Conservation (phyloP, 768 basidiomycete genomes). For the Pulveroboletus sp. region DNA sequence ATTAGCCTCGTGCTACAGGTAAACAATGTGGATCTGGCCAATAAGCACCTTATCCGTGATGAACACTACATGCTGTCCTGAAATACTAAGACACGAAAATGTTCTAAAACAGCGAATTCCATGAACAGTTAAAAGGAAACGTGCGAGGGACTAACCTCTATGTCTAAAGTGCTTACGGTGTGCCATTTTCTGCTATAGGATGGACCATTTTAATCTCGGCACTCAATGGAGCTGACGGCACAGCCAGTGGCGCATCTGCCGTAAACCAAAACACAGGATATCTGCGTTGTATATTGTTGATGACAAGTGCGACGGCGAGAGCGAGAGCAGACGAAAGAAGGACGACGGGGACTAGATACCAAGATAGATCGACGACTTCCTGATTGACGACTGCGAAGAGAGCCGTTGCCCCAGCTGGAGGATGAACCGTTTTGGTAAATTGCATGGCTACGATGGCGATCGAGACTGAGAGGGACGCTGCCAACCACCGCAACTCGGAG, state of each 20-base stretch:
- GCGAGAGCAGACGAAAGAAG: conserved; percentile 46
- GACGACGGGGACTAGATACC: conserved; percentile 54
- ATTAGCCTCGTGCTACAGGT: conserved; percentile 12
- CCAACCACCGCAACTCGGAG: conserved; percentile 44
- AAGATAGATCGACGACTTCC: conserved; percentile 42
- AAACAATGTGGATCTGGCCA: conserved; percentile 1
- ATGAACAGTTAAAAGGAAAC: conserved; percentile 4
- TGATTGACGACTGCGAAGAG: conserved; percentile 44
- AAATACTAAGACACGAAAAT: neutral
- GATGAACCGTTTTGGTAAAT: conserved; percentile 50
- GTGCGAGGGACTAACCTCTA: conserved; percentile 8
- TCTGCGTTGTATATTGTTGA: conserved; percentile 51
- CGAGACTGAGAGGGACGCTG: conserved; percentile 37
- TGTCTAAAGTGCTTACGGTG: neutral
- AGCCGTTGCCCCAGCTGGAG: conserved; percentile 59
- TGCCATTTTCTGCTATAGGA: neutral
- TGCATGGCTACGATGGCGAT: conserved; percentile 48
- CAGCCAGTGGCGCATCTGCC: conserved; percentile 5
- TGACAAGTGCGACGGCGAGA: conserved; percentile 43
- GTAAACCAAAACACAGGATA: conserved; percentile 46
- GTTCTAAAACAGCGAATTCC: neutral
- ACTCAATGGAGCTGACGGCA: neutral
- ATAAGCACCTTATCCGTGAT: conserved; percentile 1
- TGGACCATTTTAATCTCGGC: neutral
- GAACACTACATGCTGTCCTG: neutral